Percentiles rank a stretch among this genome's conserved stretches.
These are phyloP conservation scores for Pichia scutulata DNA, from an alignment of 805 yeast genomes.

Conservation along the genomic window DNA sequence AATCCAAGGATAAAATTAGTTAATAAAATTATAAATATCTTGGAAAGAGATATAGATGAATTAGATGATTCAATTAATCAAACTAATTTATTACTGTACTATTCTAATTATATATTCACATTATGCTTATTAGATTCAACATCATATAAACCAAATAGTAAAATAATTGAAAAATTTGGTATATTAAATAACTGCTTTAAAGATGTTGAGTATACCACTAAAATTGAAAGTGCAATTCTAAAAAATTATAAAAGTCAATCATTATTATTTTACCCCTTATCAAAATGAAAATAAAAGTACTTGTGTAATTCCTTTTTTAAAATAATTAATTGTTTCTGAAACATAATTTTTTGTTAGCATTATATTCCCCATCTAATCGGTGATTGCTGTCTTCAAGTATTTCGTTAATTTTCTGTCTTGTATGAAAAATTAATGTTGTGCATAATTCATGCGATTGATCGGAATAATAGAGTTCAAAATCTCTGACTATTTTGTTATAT, in stretches of 20 bases:
- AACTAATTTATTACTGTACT: conserved; percentile 7
- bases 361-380: background rate
- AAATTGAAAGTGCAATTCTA: background rate
- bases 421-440: background rate
- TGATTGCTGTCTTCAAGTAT: background rate
- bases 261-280: conserved; percentile 14
- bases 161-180: background rate
- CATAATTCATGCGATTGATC: conserved; percentile 6
- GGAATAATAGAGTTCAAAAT: conserved; percentile 2
- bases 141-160: background rate
- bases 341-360: background rate
- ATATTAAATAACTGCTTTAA: background rate
- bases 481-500: background rate
- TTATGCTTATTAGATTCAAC: background rate
- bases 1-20: conserved; percentile 11
- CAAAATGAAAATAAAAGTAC: background rate
- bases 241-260: conserved; percentile 12
- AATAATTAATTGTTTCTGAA: background rate
- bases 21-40: conserved; percentile 6
- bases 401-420: background rate
- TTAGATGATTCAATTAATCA: background rate
- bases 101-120: conserved; percentile 10
- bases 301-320: background rate
- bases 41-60: background rate
- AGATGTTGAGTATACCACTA: conserved; percentile 1